These are phyloP conservation scores for Chrysosporium queenslandicum DNA, from an alignment of 2,329 filamentous ascomycete genomes.

Conservation along the genomic window DNA sequence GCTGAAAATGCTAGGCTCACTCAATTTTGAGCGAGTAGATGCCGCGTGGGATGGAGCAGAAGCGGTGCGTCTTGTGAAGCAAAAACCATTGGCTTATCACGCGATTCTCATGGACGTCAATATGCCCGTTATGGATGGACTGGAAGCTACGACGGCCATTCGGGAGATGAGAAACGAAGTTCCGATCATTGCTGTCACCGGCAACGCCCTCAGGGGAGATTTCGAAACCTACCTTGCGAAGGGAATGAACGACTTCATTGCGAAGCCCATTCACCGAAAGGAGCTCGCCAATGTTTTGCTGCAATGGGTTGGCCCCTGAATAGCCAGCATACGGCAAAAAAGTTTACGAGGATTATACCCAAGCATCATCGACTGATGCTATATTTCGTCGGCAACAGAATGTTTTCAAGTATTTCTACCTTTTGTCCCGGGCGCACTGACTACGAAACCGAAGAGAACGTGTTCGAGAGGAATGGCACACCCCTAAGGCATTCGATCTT, in stretches of 20 bases:
- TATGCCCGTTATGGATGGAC: conserved; percentile 41
- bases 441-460: not conserved
- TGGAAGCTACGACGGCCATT: conserved; percentile 38
- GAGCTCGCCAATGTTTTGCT: conserved; percentile 38
- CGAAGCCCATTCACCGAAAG: conserved; percentile 46
- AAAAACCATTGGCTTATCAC: conserved; percentile 36
- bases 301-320: conserved; percentile 23
- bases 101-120: conserved; percentile 41
- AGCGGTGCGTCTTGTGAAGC: conserved; percentile 35
- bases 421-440: not conserved
- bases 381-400: not conserved
- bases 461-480: not conserved
- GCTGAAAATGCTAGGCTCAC: conserved; percentile 29
- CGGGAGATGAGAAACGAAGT: conserved; percentile 31
- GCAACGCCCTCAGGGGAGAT: conserved; percentile 48
- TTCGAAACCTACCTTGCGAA: conserved; percentile 44
- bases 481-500: not conserved
- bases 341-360: not conserved
- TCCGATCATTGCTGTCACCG: conserved; percentile 48
- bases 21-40: conserved; percentile 37
- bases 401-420: not conserved
- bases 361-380: not conserved
- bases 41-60: conserved; percentile 38
- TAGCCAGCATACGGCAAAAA: not conserved
- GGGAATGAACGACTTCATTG: conserved; percentile 49